Base-by-base conservation (phyloP, 306 rosid genomes). In the Citrullus colocynthis region DNA sequence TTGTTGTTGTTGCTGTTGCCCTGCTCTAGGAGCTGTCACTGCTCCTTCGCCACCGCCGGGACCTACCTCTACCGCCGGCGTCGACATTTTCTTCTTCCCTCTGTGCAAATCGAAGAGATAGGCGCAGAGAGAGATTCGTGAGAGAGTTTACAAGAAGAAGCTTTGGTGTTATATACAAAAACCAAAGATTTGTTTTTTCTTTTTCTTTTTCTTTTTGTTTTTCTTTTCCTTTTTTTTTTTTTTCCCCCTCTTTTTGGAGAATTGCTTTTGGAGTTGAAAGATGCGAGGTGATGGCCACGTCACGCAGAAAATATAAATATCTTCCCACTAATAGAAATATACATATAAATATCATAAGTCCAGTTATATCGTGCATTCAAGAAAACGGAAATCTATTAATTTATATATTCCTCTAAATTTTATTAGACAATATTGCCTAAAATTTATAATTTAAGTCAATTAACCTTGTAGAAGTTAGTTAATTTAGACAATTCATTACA, bases 41-140 rank as follows among this genome's bases (percentile, higher is more conserved):
- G 7, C 45, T 82, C 91, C 70, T 81, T 87, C 39, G 18, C 87
- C 79, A 54, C 91, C 60, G 45, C 63, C 76, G 8, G 76, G 55
- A 30, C 66, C 81, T 51, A 57, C 81, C 60, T 54, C 87, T 32
- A 86, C 85, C 62, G 74, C 82, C 83, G 93, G 97, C 87, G 93
- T 91, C 87, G 93, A 89, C 98, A 89, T 88, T 64, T 64, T 9
- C 71, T 54, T 82, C 66, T 56, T 73, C 42, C 41, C 81, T 44
- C 45, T 34, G 64, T 60, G 62, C 63, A 37, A 63, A 49, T 64
- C 62, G 65, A 32, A 48, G 75, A 62, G 75, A 62, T 52, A 32
- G 77, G 39, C 61, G 62, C 77, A 73, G 61, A 30, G 44, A 52
- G 45, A 73, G 9, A 32, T 52, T 52, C 45, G 77, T 73, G 77